Evolutionary conservation across 2,329 filamentous ascomycete species (phyloP).

Genomic region (Trichoderma sp.): DNA sequence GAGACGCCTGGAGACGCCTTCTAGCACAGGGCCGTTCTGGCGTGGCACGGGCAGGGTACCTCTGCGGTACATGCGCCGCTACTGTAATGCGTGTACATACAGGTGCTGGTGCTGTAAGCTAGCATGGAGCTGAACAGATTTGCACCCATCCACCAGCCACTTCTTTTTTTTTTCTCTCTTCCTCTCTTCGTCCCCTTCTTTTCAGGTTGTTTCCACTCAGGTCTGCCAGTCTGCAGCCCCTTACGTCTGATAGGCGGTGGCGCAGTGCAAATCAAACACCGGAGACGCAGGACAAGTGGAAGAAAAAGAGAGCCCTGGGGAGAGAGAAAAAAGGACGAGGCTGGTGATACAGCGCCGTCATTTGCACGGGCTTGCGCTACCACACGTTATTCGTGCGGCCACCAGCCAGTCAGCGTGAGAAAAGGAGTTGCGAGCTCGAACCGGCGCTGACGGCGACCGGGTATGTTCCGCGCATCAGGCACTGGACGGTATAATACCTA

Average conservation of each 20-base stretch:
- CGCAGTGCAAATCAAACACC: neutral
- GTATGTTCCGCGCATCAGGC: too few species aligned
- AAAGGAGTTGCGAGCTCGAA: neutral
- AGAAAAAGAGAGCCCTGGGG: too few species aligned
- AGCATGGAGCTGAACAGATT: neutral
- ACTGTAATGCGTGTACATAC: too few species aligned
- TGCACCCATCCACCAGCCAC: conserved; percentile 5
- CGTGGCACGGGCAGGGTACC: neutral
- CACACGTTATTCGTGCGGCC: neutral
- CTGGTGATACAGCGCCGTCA: conserved; percentile 9
- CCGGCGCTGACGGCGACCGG: neutral
- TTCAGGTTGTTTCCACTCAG: neutral
- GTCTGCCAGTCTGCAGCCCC: neutral
- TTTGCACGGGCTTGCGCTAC: conserved; percentile 14
- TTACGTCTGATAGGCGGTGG: conserved; percentile 1
- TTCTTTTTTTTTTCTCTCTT: conserved; percentile 7
- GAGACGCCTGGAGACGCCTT: neutral
- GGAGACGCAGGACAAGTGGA: neutral
- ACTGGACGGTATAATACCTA: too few species aligned
- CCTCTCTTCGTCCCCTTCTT: neutral
- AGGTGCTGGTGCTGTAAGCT: neutral
- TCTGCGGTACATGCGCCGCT: neutral
- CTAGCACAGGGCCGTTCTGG: neutral
- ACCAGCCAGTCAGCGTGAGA: neutral
- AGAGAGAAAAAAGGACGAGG: conserved; percentile 6